phyloP scores from a whole-genome alignment of 805 yeast species.

The Wickerhamia fluorescens region DNA sequence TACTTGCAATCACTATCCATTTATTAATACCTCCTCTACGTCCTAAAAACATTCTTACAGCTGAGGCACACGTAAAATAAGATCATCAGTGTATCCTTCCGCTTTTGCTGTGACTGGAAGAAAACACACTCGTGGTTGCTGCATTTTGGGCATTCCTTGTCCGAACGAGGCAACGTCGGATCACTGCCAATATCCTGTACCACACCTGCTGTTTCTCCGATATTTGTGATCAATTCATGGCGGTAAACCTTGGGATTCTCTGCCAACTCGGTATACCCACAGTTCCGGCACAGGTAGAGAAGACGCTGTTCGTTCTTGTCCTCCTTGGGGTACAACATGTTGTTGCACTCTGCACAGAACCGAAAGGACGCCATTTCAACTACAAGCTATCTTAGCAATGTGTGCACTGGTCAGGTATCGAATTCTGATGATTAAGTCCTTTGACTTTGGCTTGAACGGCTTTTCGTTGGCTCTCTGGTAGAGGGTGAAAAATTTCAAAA shows the following conservation, averaged over 20 bases:
- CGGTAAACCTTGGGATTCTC: constrained; percentile 82
- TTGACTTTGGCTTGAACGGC: too few species aligned
- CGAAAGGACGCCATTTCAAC: constrained; percentile 78
- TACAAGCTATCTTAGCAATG: too few species aligned
- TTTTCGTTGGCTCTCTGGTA: too few species aligned
- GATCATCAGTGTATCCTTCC: constrained; percentile 93
- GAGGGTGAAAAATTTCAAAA: too few species aligned
- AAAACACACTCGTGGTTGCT: constrained; percentile 86
- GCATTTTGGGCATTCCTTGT: constrained; percentile 89
- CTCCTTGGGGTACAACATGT: constrained; percentile 96
- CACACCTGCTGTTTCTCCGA: constrained; percentile 95
- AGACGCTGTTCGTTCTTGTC: constrained; percentile 73
- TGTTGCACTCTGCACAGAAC: constrained; percentile 95
- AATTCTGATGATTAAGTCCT: too few species aligned
- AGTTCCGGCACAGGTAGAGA: constrained; percentile 89
- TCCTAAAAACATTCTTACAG: constrained; percentile 69
- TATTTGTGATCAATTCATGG: constrained; percentile 85
- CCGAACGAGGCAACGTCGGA: constrained; percentile 96
- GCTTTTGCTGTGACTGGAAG: constrained; percentile 92
- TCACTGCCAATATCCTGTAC: constrained; percentile 93
- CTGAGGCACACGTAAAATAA: constrained; percentile 86
- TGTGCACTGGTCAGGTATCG: not conserved
- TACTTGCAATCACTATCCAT: too few species aligned
- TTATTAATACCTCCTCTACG: too few species aligned
- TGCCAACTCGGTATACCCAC: constrained; percentile 89